Base-by-base conservation (phyloP, 148 eudicot species). In the Pouteria glomerata region DNA sequence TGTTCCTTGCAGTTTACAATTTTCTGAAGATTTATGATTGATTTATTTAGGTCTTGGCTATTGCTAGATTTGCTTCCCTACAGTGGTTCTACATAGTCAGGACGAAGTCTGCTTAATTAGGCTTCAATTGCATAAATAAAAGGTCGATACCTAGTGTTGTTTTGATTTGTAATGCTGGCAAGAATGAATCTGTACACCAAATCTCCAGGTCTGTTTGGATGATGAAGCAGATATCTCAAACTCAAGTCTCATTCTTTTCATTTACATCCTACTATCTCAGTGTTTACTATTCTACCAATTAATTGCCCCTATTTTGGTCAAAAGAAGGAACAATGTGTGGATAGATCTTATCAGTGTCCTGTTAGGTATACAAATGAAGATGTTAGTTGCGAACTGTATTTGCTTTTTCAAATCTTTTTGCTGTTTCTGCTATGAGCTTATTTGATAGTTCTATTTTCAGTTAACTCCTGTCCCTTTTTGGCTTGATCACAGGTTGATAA, bases 401-500 rank as follows among this genome's bases (percentile, higher is more conserved):
- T 63, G 7, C 45, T 34, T 5, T 62, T 1, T 37, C n/a, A n/a
- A 41, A 11, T 64, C 34, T 66, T 13, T 35, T 73, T 35, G 33
- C 15, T 21, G 47, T 24, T 41, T 57, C 57, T 50, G 35, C 27
- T 35, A 58, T 23, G 33, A 57, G 8, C 35, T 18, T 53, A 53
- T 42, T 31, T n/a, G n/a, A n/a, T n/a, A n/a, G n/a, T n/a, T n/a
- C n/a, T n/a, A n/a, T n/a, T n/a, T n/a, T n/a, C n/a, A 45, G 50
- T 65, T 24, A 64, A 45, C 34, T 47, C 73, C n/a, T n/a, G n/a
- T 68, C 18, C 24, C 71, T 70, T 50, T 57, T 56, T 73, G 50
- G 48, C 35, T 72, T 78, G 64, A 55, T 30, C 47, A 68, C 91
- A 94, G 98, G 89, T 85, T 48, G 99, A 95, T 72, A 95, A 84